Evolutionary conservation across 1,284 basidiomycete genomes (phyloP).

Genomic region (Pseudozyma sp.): DNA sequence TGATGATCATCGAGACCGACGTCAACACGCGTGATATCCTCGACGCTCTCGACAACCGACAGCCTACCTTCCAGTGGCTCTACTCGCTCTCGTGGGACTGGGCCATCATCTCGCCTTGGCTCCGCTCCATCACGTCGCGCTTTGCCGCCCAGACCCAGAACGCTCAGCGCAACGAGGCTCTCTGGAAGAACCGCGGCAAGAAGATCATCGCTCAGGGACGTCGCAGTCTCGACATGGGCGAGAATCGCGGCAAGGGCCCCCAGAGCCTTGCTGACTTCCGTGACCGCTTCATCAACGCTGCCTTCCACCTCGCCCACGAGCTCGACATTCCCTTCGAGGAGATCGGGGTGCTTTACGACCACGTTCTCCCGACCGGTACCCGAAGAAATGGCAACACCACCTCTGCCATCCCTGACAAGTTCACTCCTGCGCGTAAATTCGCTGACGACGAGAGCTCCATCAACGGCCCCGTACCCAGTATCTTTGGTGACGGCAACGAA

Average conservation of each 20-base stretch:
- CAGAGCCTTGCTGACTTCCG: slow-evolving; percentile 70
- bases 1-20: slow-evolving; percentile 72
- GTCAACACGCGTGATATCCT: slow-evolving; percentile 70
- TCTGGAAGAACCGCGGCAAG: slow-evolving; percentile 50
- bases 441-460: slow-evolving; percentile 62
- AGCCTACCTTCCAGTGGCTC: slow-evolving; percentile 73
- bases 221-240: slow-evolving; percentile 43
- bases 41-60: slow-evolving; percentile 71
- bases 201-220: slow-evolving; percentile 59
- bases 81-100: slow-evolving; percentile 73
- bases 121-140: slow-evolving; percentile 69
- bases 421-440: slow-evolving; percentile 40
- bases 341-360: slow-evolving; percentile 76
- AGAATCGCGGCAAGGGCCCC: slow-evolving; percentile 44
- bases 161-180: slow-evolving; percentile 48
- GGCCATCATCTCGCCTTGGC: slow-evolving; percentile 71
- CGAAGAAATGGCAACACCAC: slow-evolving; percentile 18
- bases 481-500: slow-evolving; percentile 59
- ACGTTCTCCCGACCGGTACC: slow-evolving; percentile 71
- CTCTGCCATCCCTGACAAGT: slow-evolving; percentile 32
- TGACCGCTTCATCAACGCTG: slow-evolving; percentile 71
- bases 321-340: slow-evolving; percentile 71
- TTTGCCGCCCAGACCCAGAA: slow-evolving; percentile 44
- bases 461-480: slow-evolving; percentile 52
- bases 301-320: slow-evolving; percentile 70